Base-by-base conservation (phyloP, 805 yeast genomes). In the Blastobotrys robertii region DNA sequence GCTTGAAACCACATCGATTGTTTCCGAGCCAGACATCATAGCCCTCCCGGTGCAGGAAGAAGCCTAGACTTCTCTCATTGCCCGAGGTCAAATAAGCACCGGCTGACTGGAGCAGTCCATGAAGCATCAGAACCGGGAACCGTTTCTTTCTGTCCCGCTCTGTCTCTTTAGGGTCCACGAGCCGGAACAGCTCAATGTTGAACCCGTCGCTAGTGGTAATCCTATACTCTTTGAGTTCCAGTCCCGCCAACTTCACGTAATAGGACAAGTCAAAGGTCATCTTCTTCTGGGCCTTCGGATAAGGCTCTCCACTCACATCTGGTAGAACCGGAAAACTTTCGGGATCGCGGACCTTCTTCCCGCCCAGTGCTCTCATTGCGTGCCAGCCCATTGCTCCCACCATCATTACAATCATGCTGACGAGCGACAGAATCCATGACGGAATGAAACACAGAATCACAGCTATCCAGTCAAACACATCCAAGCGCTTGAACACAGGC, bases 11-110 rank as follows among this genome's bases (percentile, higher is more conserved):
- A 50, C 95, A 81, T 48, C 98, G 65, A 56, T 87, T 88, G 56
- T 87, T 85, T 1, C 95, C 96, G 43, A 87, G 59, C 96, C 96
- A 87, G 7, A 87, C 86, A 52, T 87, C 96, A 54, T 71, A 84
- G 0, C 92, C 88, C 19, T 67, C 60, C 29, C 67, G 64, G 39
- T 69, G 68, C 56, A 68, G 71, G 58, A 70, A 76, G 51, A 64
- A 50, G 0, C 90, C 92, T 35, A 92, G 62, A 8, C 95, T 81
- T 7, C 25, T 4, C 46, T 81, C 76, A 44, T 72, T 69, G 0
- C 97, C 98, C n/a, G 84, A 67, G 0, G 95, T 80, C 25, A 90
- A 71, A 59, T 73, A 90, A 0, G 95, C 82, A 0, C 88, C 96
- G 0, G 90, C 77, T 15, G 94, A 81, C 56, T 88, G 95, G 49